Percentiles rank a stretch among this genome's conserved stretches.
These are phyloP conservation scores for Leccinellum rugosiceps DNA, from an alignment of 768 basidiomycete genomes.

Conservation along the genomic window DNA sequence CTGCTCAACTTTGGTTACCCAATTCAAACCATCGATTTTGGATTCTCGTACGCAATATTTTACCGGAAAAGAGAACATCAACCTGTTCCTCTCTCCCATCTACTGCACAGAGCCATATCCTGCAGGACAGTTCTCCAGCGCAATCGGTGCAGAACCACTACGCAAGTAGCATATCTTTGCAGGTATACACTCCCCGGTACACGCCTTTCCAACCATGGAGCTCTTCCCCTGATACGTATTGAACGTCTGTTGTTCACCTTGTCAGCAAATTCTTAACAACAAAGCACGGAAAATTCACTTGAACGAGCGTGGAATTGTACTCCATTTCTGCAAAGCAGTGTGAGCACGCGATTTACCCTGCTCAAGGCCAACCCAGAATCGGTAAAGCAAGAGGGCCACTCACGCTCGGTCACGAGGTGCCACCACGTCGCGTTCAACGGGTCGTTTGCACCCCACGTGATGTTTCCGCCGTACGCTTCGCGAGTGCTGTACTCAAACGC, in stretches of 20 bases:
- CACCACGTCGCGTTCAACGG: slow-evolving; percentile 77
- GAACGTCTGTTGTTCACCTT: slow-evolving; percentile 43
- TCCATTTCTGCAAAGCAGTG: slow-evolving; percentile 13
- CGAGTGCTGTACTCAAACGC: slow-evolving; percentile 62
- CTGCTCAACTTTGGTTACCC: too few relatives aligned
- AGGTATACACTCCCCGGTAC: slow-evolving; percentile 50
- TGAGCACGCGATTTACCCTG: neutral
- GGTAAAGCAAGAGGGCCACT: slow-evolving; percentile 8
- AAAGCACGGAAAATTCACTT: slow-evolving; percentile 3
- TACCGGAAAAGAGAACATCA: too few relatives aligned
- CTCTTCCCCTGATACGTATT: slow-evolving; percentile 63
- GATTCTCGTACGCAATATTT: too few relatives aligned
- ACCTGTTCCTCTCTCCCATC: neutral
- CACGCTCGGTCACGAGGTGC: slow-evolving; percentile 70
- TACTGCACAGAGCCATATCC: neutral
- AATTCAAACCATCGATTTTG: too few relatives aligned
- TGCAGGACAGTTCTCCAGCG: slow-evolving; percentile 46
- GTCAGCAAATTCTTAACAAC: neutral
- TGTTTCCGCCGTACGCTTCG: slow-evolving; percentile 51
- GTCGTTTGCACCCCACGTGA: slow-evolving; percentile 55
- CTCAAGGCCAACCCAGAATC: neutral
- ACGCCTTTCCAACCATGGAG: slow-evolving; percentile 46
- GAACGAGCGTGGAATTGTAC: slow-evolving; percentile 7
- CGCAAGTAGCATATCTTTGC: slow-evolving; percentile 74
- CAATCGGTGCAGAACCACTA: slow-evolving; percentile 59